A percentile compares a stretch with the other conserved stretches of the same genome.
phyloP scores from a whole-genome alignment of 257 asterid genomes.

The Solanum peruvianum region DNA sequence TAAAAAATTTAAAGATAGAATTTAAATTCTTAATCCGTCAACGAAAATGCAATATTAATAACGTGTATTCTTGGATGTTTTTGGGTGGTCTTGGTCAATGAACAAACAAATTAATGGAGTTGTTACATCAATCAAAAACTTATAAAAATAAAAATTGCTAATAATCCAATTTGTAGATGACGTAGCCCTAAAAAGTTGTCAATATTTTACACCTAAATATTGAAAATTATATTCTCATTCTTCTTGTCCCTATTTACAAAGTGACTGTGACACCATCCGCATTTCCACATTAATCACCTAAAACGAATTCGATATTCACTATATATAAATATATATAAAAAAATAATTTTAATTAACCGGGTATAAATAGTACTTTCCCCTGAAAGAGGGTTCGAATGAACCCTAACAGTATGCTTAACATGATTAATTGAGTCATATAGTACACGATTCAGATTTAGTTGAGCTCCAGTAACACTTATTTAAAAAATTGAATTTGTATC shows the following conservation, averaged over 20 bases:
- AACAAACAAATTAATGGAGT: neutral
- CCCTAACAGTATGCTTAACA: no score
- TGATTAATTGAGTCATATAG: accelerated
- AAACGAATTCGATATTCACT: no score
- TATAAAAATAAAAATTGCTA: neutral
- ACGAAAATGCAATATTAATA: no score
- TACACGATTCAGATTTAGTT: neutral
- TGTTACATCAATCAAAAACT: neutral
- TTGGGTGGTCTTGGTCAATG: neutral
- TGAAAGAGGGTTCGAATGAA: no score
- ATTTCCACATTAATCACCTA: neutral
- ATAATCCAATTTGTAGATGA: neutral
- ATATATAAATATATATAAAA: no score
- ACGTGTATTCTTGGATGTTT: neutral
- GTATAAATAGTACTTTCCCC: no score
- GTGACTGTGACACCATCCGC: neutral
- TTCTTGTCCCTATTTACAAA: neutral
- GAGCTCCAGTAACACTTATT: no score
- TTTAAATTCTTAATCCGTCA: neutral
- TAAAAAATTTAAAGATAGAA: neutral
- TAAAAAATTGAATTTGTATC: neutral
- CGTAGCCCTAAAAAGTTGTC: neutral
- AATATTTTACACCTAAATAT: neutral
- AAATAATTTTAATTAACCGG: no score
- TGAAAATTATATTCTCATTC: neutral